Evolutionary conservation across 1,284 basidiomycete genomes (phyloP).

Genomic region (Tetrapyrgos nigripes): DNA sequence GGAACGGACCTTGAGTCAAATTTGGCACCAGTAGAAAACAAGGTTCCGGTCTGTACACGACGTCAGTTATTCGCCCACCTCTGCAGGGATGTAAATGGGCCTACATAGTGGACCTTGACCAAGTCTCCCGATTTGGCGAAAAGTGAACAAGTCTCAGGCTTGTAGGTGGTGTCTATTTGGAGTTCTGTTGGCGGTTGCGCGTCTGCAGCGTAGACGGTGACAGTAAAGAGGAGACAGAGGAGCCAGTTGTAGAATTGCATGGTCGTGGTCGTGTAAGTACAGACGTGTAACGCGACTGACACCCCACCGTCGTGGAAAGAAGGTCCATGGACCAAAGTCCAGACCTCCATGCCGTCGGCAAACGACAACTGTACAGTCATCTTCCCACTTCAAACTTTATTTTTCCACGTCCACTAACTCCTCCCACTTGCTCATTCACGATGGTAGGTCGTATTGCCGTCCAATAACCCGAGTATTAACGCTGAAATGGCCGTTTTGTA

Average conservation of each 20-base stretch:
- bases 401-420: slow-evolving; percentile 33
- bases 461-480: too few relatives aligned
- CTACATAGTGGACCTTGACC: slow-evolving; percentile 81
- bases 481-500: too few relatives aligned
- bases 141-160: slow-evolving; percentile 63
- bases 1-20: slow-evolving; percentile 80
- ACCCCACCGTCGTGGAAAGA: neutral
- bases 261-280: slow-evolving; percentile 1
- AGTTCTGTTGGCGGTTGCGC: slow-evolving; percentile 57
- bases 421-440: slow-evolving; percentile 33
- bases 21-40: slow-evolving; percentile 75
- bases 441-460: slow-evolving; percentile 51
- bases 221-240: slow-evolving; percentile 47
- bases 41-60: slow-evolving; percentile 68
- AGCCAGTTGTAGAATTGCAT: slow-evolving; percentile 57
- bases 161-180: slow-evolving; percentile 63
- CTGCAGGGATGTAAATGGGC: slow-evolving; percentile 34
- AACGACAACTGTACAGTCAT: slow-evolving; percentile 44
- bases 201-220: slow-evolving; percentile 37
- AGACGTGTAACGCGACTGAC: neutral
- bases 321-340: neutral
- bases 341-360: neutral
- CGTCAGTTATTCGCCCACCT: neutral
- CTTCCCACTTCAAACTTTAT: slow-evolving; percentile 43
- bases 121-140: slow-evolving; percentile 71